These are phyloP conservation scores for Fusarium subglutinans DNA, from an alignment of 2,329 filamentous ascomycete genomes.

Conservation along the genomic window DNA sequence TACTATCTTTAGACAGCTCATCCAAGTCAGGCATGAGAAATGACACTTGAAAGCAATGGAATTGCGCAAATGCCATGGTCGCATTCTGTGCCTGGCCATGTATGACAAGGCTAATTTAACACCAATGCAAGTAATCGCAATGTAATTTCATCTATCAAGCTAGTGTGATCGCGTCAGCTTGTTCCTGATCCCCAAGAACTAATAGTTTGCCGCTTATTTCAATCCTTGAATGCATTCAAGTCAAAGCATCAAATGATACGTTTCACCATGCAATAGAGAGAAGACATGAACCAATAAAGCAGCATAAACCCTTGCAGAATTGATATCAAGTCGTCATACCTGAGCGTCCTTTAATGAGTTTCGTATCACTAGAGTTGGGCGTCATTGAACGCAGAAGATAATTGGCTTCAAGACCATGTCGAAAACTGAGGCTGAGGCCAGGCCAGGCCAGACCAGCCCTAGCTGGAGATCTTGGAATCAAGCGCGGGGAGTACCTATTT, in stretches of 20 bases:
- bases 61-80: not conserved
- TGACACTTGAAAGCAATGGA: constrained; percentile 3
- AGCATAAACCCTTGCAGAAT: not conserved
- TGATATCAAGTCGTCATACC: not conserved
- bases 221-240: not conserved
- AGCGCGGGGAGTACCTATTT: constrained; percentile 22
- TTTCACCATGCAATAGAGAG: constrained; percentile 5
- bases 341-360: not conserved
- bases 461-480: constrained; percentile 14
- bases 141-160: not conserved
- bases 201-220: constrained; percentile 5
- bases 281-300: not conserved
- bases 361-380: not conserved
- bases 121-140: not conserved
- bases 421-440: constrained; percentile 14
- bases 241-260: constrained; percentile 6
- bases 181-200: not conserved
- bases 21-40: constrained; percentile 8
- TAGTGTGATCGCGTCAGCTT: not conserved
- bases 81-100: not conserved
- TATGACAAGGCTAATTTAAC: constrained; percentile 1
- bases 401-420: constrained; percentile 8
- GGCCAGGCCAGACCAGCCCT: not conserved
- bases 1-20: constrained; percentile 30
- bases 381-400: not conserved